Percentiles rank a stretch among this genome's conserved stretches.
Conservation (phyloP, 768 basidiomycete species). For the Xanthoconium stramineum region DNA sequence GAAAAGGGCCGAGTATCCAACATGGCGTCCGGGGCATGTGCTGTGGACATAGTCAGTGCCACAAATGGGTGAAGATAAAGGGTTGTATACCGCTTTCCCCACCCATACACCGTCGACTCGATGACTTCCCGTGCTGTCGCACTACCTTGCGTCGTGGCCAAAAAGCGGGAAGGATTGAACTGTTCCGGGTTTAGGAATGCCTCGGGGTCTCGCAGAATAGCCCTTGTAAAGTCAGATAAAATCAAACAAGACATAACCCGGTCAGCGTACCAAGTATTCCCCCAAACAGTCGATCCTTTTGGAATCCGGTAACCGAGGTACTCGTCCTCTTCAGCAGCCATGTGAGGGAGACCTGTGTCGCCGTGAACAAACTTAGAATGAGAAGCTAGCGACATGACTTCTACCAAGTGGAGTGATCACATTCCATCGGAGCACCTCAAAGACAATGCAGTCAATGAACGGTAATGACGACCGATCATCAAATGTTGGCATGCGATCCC, state of each 20-base stretch:
- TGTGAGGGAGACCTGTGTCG: constrained; percentile 30
- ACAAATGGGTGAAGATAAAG: background rate
- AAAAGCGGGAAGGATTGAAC: constrained; percentile 21
- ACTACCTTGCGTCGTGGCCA: background rate
- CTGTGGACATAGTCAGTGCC: background rate
- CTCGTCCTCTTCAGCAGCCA: constrained; percentile 31
- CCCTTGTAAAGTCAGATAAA: constrained; percentile 8
- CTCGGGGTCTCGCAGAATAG: constrained; percentile 17
- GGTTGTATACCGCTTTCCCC: background rate
- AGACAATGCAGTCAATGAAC: constrained; percentile 14
- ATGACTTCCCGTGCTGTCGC: background rate
- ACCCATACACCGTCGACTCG: background rate
- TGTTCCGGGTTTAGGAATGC: constrained; percentile 18
- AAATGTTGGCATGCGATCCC: constrained; percentile 10
- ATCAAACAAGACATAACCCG: background rate
- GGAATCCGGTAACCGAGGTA: constrained; percentile 24
- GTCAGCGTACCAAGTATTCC: background rate
- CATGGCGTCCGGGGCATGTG: constrained; percentile 1
- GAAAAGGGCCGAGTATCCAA: background rate
- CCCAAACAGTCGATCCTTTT: background rate
- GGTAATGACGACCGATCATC: constrained; percentile 12
- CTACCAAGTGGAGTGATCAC: constrained; percentile 11
- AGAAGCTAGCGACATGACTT: background rate
- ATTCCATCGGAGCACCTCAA: constrained; percentile 12
- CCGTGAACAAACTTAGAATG: background rate